A percentile compares a stretch with the other conserved stretches of the same genome.
phyloP scores from a whole-genome alignment of 768 basidiomycete species.

The Amanita pallidorosea region DNA sequence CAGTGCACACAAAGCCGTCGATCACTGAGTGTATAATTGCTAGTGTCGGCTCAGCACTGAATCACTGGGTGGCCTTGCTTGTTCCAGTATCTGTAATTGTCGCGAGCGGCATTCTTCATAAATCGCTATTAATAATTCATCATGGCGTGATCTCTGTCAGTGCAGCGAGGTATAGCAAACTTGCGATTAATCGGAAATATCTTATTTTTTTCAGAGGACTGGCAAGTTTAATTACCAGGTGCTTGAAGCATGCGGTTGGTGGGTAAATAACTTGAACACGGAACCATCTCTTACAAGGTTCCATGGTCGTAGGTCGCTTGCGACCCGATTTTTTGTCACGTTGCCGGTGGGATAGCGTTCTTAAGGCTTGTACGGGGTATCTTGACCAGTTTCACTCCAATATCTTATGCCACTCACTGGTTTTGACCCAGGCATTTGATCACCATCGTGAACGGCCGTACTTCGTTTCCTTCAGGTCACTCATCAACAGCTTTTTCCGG shows the following conservation, averaged over 20 bases:
- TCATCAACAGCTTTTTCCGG: conserved; percentile 57
- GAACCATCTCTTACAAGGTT: neutral
- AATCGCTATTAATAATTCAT: conserved; percentile 42
- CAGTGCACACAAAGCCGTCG: neutral
- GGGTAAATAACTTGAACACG: conserved; percentile 4
- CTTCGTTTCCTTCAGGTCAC: conserved; percentile 64
- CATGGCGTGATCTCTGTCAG: conserved; percentile 45
- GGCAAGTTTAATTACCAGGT: conserved; percentile 35
- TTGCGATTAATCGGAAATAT: neutral
- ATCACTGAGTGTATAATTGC: neutral
- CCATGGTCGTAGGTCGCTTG: conserved; percentile 28
- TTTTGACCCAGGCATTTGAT: conserved; percentile 19
- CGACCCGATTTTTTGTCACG: conserved; percentile 60
- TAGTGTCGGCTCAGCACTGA: conserved; percentile 39
- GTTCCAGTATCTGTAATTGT: conserved; percentile 32
- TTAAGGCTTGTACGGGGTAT: conserved; percentile 47
- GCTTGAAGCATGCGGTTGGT: conserved; percentile 53
- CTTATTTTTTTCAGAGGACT: conserved; percentile 24
- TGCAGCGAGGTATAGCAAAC: conserved; percentile 22
- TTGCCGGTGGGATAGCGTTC: conserved; percentile 45
- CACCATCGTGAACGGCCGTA: conserved; percentile 35
- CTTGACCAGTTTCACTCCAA: neutral
- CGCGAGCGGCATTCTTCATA: conserved; percentile 24
- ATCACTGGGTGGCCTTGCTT: conserved; percentile 34
- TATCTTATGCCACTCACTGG: conserved; percentile 3